Base-by-base conservation (phyloP, 1,139 yeast species). In the Lodderomyces margitis region DNA sequence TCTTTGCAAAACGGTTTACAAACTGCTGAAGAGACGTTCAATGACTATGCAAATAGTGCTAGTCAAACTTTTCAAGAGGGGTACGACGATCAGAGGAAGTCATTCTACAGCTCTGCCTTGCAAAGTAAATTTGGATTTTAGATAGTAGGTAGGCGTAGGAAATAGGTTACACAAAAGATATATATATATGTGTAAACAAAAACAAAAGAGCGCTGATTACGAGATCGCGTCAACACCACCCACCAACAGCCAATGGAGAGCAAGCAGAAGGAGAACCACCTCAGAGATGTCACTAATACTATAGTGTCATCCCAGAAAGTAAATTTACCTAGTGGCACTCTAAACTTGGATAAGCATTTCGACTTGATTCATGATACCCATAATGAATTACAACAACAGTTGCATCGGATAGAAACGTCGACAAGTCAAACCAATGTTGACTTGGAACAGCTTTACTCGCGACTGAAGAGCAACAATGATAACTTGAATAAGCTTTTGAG, bases 1-100 rank as follows among this genome's bases (percentile, higher is more conserved):
- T 62, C 70, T 3, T 49, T 81, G 16, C 81, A 78, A 46, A 66
- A 68, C 24, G 81, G 83, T 0, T 59, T 78, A 43, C 84, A 80
- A 38, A 55, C 64, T 4, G 61, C 78, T 11, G 87, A 80, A 54
- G 83, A 78, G 47, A 63, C 74, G 3, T 57, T 81, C 40, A 76
- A 79, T 53, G 81, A 78, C 21, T 80, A 79, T 50, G 87, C 87
- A 3, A 74, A 68, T 35, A 68, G 63, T 28, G 65, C 80, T 37
- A 74, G 78, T 47, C 82, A 81, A 48, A 61, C 74, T 7, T 65
- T 81, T 68, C 74, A 64, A 43, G 84, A 79, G 11, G 61, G 77
- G 0, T 57, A 76, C 21, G 81, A 75, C 34, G 68, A 68, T 3
- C 74, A 73, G 10, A 77, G 81, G 50, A 74, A 68, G 41, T 70